Conservation (phyloP, 768 basidiomycete species). For the Naganishia randhawae region DNA sequence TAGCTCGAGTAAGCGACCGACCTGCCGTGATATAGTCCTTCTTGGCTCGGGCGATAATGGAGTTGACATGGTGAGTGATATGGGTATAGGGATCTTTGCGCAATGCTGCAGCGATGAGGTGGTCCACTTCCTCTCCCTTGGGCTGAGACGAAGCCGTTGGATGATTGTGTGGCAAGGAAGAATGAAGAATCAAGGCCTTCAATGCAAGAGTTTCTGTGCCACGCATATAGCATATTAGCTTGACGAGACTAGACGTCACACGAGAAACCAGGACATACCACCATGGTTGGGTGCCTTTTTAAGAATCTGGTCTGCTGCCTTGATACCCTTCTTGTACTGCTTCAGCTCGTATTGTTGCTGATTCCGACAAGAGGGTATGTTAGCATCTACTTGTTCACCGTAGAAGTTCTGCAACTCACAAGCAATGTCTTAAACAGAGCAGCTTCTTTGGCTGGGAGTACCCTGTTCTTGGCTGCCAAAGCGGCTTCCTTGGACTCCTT, state of each 20-base stretch:
- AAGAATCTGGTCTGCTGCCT: slow-evolving; percentile 86
- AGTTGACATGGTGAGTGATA: slow-evolving; percentile 97
- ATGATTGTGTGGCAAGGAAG: slow-evolving; percentile 43
- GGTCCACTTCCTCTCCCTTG: slow-evolving; percentile 64
- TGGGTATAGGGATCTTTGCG: slow-evolving; percentile 60
- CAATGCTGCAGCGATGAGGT: slow-evolving; percentile 44
- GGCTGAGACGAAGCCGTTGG: slow-evolving; percentile 59
- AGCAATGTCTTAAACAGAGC: slow-evolving; percentile 81
- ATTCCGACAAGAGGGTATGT: neutral
- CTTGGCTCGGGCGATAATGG: slow-evolving; percentile 87
- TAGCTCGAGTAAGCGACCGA: slow-evolving; percentile 84
- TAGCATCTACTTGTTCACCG: neutral
- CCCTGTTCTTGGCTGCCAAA: slow-evolving; percentile 25
- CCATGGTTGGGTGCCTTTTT: slow-evolving; percentile 96
- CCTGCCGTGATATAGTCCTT: slow-evolving; percentile 92
- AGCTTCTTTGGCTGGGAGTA: slow-evolving; percentile 73
- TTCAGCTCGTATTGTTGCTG: slow-evolving; percentile 74
- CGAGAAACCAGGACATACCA: slow-evolving; percentile 59
- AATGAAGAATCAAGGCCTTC: slow-evolving; percentile 73
- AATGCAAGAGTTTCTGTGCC: slow-evolving; percentile 83
- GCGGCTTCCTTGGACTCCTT: slow-evolving; percentile 22
- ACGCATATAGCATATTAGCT: neutral
- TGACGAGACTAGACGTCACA: neutral
- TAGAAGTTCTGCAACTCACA: slow-evolving; percentile 47
- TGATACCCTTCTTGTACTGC: slow-evolving; percentile 81